A percentile compares a stretch with the other conserved stretches of the same genome.
These are phyloP conservation scores for Penicillium sp. DNA, from an alignment of 2,329 filamentous ascomycete species.

Conservation along the genomic window DNA sequence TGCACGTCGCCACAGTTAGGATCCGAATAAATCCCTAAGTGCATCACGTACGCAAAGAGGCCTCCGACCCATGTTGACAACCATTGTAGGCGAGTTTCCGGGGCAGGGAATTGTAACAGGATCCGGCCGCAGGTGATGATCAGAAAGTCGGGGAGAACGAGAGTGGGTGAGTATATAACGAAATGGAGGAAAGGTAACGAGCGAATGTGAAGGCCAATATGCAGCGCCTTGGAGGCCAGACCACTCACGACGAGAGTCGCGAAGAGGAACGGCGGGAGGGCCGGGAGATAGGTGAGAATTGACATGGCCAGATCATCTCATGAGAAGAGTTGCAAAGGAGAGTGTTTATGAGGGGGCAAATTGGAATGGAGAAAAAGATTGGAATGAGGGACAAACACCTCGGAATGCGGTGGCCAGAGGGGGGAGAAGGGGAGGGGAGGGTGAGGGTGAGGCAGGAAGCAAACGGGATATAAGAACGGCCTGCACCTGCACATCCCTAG, in stretches of 20 bases:
- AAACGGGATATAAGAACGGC: too few species aligned
- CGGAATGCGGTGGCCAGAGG: slow-evolving; percentile 5
- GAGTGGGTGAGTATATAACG: slow-evolving; percentile 43
- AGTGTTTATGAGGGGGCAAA: not conserved
- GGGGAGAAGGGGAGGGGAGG: not conserved
- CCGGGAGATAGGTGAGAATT: slow-evolving; percentile 22
- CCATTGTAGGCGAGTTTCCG: slow-evolving; percentile 29
- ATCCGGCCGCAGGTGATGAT: slow-evolving; percentile 35
- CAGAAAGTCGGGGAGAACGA: slow-evolving; percentile 40
- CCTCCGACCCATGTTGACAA: slow-evolving; percentile 28
- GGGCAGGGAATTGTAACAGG: slow-evolving; percentile 30
- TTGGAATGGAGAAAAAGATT: not conserved
- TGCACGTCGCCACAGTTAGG: not conserved
- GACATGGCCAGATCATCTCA: slow-evolving; percentile 29
- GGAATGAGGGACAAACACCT: slow-evolving; percentile 11
- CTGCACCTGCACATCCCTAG: not conserved
- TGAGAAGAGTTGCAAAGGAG: slow-evolving; percentile 5
- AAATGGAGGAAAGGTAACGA: slow-evolving; percentile 39
- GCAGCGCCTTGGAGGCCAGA: slow-evolving; percentile 38
- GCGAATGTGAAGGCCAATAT: slow-evolving; percentile 38
- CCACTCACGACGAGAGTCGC: slow-evolving; percentile 35
- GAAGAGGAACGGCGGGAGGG: slow-evolving; percentile 32
- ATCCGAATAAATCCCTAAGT: not conserved
- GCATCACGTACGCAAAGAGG: slow-evolving; percentile 33
- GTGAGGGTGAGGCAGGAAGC: not conserved